Evolutionary conservation across 306 rosid genomes (phyloP), one percentile per base, ranked within the genome.

Genomic region (Cicer arietinum): DNA sequence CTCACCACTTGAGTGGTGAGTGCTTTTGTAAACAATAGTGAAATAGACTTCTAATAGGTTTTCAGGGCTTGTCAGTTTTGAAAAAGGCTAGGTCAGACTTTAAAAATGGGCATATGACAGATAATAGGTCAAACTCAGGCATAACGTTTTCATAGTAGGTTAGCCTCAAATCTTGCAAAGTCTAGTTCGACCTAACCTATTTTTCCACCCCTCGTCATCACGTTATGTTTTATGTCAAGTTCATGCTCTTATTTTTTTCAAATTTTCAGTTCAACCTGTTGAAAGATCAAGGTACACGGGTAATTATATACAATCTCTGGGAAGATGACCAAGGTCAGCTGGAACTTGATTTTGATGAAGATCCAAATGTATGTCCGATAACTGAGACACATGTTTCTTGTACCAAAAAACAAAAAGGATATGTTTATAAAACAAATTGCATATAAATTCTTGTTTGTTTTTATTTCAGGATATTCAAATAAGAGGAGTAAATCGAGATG

Each of bases 321-420:
- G 99, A 95, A 88, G 99, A 95, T 71, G 99, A 92, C 77, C 91
- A 92, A 86, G 98, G 96, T 75, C 91, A 79, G 67, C 84, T 92
- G 88, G 99, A 95, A 69, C 97, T 95, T 62, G 97, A 90, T 87
- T 95, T 95, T 62, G 90, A 89, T 82, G 75, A 79, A 47, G 99
- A 95, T 68, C 90, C 86, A 53, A 89, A 92, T 81, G 99, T 94
- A 89, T 86, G 89, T 67, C 68, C 53, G 25, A 47, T 79, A 57
- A 60, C 75, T 58, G 42, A 83, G 74, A 50, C 18, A 40, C 47
- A 45, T 65, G 48, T 3, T 6, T 67, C 18, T 16, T 44, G 39
- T 44, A 0, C 42, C 54, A 16, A 62, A 18, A 11, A 30, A 1
- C 16, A 62, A 18, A 11, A 1, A 52, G 40, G 7, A 17, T 13